Base-by-base conservation (phyloP, 179 eudicot species). In the Spinacia oleracea region DNA sequence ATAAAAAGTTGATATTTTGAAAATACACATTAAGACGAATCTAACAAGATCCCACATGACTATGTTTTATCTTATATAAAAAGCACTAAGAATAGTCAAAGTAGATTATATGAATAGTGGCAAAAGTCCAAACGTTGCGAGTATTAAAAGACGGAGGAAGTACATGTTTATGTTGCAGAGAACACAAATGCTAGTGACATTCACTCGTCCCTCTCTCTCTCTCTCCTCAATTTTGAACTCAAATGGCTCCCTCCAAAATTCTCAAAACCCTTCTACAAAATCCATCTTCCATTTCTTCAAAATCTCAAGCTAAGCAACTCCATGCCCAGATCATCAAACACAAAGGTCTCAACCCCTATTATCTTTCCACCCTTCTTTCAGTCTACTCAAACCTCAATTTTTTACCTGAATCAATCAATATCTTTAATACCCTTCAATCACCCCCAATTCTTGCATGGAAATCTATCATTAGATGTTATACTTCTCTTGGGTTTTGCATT, bases 241-340 rank as follows among this genome's bases (percentile, higher is more conserved):
- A 29, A 79, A 71, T 80, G 83, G 67, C 71, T 43, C 56, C 70
- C 25, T 76, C 78, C 27, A 76, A 74, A 11, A 29, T 83, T 66
- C 59, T 88, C 68, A 87, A 80, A 80, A 80, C 77, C 45, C 78
- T 88, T 45, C 84, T 90, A 1, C 76, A 73, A 32, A 83, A 40
- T 78, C 88, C 93, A 76, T 51, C 80, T 25, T 69, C 80, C 38
- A 79, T 90, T 84, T 83, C 82, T 73, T 78, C 93, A 29, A 88
- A 70, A 77, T 86, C 87, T 31, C 92, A 88, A 84, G 91, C 93
- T 69, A 87, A 85, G 35, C 94, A 91, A 71, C 86, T 91, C 67
- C 98, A 94, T 84, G 96, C 96, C 79, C 93, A 87, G 12, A 69
- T 93, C 82, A 68, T 92, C 84, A 90, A 85, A 83, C 77, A 81